Conservation (phyloP, 306 rosid genomes). For the Hippophae tibetana region DNA sequence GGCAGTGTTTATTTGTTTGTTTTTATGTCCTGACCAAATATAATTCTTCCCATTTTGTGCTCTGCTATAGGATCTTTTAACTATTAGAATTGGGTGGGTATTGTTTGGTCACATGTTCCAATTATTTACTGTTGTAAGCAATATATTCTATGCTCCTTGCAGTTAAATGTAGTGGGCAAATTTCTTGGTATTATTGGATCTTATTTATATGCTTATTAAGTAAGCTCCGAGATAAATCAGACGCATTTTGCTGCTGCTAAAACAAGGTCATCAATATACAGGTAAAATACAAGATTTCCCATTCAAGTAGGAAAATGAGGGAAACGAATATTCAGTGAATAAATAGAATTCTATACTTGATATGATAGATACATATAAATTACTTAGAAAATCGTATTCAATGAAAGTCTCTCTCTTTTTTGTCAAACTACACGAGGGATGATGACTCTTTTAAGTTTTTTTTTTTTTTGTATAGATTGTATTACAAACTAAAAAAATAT, state of each 20-base stretch:
- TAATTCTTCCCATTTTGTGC: background rate
- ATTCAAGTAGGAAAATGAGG: too few species aligned
- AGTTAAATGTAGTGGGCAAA: slow-evolving; percentile 64
- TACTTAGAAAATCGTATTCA: too few species aligned
- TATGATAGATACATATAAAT: too few species aligned
- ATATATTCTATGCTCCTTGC: background rate
- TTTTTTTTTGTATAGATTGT: too few species aligned
- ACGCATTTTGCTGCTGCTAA: background rate
- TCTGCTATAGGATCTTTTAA: slow-evolving; percentile 36
- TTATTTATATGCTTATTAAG: slow-evolving; percentile 47
- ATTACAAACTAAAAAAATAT: too few species aligned
- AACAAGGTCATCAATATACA: slow-evolving; percentile 4
- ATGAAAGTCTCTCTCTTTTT: too few species aligned
- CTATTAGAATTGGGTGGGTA: slow-evolving; percentile 48
- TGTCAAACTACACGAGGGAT: too few species aligned
- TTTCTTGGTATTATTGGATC: slow-evolving; percentile 64
- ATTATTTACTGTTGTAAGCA: background rate
- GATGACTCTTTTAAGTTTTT: too few species aligned
- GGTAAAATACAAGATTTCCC: background rate
- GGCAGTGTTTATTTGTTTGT: too few species aligned
- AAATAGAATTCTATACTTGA: too few species aligned
- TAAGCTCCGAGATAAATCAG: slow-evolving; percentile 50
- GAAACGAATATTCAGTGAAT: too few species aligned
- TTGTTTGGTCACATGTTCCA: slow-evolving; percentile 9
- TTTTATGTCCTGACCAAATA: background rate